phyloP scores from a whole-genome alignment of 2,329 filamentous ascomycete species.

The Polychaeton citri region DNA sequence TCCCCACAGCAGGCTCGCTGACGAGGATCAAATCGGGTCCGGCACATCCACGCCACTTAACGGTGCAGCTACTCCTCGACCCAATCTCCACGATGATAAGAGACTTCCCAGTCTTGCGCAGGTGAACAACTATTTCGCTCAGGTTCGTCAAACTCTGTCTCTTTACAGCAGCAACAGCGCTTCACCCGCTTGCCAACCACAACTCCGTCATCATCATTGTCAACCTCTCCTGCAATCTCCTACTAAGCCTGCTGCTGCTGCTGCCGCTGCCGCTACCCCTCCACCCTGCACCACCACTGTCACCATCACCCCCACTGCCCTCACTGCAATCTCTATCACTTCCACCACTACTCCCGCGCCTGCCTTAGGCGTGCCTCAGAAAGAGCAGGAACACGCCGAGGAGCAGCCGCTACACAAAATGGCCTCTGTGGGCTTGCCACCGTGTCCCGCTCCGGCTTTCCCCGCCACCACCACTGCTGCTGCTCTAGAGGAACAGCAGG shows the following conservation, averaged over 20 bases:
- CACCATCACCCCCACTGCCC: slow-evolving; percentile 5
- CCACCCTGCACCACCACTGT: slow-evolving; percentile 19
- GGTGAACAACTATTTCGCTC: slow-evolving; percentile 88
- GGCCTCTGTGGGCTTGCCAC: too few relatives aligned
- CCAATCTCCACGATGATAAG: slow-evolving; percentile 77
- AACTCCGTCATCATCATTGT: slow-evolving; percentile 5
- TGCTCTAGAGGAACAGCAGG: too few relatives aligned
- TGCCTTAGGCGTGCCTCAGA: background rate
- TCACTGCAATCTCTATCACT: background rate
- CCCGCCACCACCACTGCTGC: too few relatives aligned
- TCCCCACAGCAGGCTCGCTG: slow-evolving; percentile 28
- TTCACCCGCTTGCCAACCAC: slow-evolving; percentile 15
- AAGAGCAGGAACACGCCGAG: background rate
- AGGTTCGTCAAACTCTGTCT: slow-evolving; percentile 85
- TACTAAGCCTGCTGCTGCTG: slow-evolving; percentile 5
- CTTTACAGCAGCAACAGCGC: slow-evolving; percentile 26
- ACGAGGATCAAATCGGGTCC: slow-evolving; percentile 67
- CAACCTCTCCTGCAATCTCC: too few relatives aligned
- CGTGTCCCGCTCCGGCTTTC: too few relatives aligned
- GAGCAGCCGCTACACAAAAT: background rate
- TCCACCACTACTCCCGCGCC: background rate
- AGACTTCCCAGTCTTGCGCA: slow-evolving; percentile 68
- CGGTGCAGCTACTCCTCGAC: slow-evolving; percentile 73
- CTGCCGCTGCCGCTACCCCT: slow-evolving; percentile 16
- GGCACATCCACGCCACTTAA: slow-evolving; percentile 77